phyloP scores from a whole-genome alignment of 2,329 filamentous ascomycete genomes.

The Aspergillus aculeatus region DNA sequence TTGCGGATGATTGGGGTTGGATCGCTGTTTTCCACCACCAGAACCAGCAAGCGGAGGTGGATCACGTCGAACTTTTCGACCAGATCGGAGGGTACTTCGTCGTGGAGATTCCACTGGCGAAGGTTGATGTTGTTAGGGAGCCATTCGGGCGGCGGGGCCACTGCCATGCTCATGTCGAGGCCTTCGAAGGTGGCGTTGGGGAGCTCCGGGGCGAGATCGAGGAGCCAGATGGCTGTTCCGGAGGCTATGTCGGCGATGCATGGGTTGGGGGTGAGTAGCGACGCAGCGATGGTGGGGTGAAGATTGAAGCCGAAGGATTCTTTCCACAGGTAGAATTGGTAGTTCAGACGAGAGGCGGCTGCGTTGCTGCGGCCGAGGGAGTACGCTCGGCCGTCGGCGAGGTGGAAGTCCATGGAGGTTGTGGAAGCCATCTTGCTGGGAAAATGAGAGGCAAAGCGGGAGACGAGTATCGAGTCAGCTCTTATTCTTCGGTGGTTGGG shows the following conservation, averaged over 20 bases:
- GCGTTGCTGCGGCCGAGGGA: neutral
- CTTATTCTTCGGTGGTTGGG: too few relatives aligned
- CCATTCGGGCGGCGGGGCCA: constrained; percentile 10
- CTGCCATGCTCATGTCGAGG: constrained; percentile 15
- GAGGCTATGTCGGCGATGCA: constrained; percentile 23
- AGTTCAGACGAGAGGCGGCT: neutral
- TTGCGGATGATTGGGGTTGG: constrained; percentile 3
- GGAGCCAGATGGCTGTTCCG: constrained; percentile 21
- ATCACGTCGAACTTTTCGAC: constrained; percentile 25
- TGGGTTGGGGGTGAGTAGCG: neutral
- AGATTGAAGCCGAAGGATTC: neutral
- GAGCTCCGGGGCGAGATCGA: constrained; percentile 9
- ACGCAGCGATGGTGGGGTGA: constrained; percentile 11
- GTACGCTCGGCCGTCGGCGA: neutral
- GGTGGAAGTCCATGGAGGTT: neutral
- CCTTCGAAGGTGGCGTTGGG: constrained; percentile 17
- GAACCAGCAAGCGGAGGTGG: constrained; percentile 17
- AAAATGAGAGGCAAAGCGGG: too few relatives aligned
- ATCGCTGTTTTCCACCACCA: constrained; percentile 6
- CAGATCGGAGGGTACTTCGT: constrained; percentile 14
- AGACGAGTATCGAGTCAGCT: too few relatives aligned
- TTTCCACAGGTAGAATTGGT: neutral
- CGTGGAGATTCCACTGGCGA: constrained; percentile 16
- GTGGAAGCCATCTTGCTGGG: neutral
- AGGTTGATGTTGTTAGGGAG: constrained; percentile 17